Evolutionary conservation across 2,329 filamentous ascomycete species (phyloP).

Genomic region (Neofusicoccum umdonicola): DNA sequence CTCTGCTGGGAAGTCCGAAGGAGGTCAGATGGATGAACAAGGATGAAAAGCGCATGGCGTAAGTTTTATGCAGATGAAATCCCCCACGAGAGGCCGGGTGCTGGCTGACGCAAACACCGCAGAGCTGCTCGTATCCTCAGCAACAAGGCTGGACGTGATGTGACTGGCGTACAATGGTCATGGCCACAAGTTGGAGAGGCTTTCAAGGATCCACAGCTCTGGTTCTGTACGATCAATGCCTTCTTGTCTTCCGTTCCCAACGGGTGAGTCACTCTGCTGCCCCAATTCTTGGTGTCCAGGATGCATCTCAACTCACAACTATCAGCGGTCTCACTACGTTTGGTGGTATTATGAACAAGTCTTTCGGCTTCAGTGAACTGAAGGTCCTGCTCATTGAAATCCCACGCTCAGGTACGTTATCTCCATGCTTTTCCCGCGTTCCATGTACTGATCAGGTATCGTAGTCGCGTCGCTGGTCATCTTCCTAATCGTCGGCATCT

Average conservation of each 20-base stretch:
- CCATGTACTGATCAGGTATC: not conserved
- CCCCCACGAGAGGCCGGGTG: not conserved
- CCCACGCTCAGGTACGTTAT: constrained; percentile 22
- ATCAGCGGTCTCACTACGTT: constrained; percentile 11
- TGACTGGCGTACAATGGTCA: constrained; percentile 14
- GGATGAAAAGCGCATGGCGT: constrained; percentile 18
- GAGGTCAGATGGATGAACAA: constrained; percentile 25
- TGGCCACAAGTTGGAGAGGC: constrained; percentile 15
- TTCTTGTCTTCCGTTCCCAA: constrained; percentile 18
- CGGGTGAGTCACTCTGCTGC: not conserved
- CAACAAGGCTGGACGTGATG: constrained; percentile 14
- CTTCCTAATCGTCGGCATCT: constrained; percentile 15
- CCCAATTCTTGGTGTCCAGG: not conserved
- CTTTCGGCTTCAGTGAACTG: constrained; percentile 22
- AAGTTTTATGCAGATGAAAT: not conserved
- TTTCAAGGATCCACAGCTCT: constrained; percentile 16
- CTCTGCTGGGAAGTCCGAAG: constrained; percentile 25
- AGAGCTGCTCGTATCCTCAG: constrained; percentile 15
- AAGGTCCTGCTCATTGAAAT: constrained; percentile 36
- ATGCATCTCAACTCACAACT: no score
- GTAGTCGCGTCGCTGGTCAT: constrained; percentile 19
- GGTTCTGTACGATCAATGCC: constrained; percentile 16
- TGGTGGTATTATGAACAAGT: constrained; percentile 12
- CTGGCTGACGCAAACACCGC: not conserved
- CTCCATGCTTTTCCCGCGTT: not conserved